Percentiles rank a stretch among this genome's conserved stretches.
Evolutionary conservation across 1,139 yeast genomes (phyloP).

Genomic region (Lodderomyces jiufengensis): DNA sequence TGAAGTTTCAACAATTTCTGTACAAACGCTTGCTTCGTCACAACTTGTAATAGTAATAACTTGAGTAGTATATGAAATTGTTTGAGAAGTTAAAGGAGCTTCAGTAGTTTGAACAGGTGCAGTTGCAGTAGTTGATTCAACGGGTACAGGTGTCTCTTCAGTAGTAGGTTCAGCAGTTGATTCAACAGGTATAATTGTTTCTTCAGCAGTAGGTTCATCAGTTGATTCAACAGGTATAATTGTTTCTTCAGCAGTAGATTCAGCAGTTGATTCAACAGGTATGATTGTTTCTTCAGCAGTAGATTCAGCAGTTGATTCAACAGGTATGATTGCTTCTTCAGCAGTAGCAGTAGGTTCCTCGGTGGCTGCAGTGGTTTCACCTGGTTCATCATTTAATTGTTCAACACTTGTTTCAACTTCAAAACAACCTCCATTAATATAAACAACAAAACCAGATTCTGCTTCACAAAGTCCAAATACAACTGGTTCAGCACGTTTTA

Average conservation of each 20-base stretch:
- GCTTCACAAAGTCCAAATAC: conserved; percentile 16
- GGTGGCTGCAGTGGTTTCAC: neutral
- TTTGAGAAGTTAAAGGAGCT: conserved; percentile 1
- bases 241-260: conserved; percentile 4
- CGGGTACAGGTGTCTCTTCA: too few species aligned
- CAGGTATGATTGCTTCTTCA: neutral
- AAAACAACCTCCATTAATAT: conserved; percentile 14
- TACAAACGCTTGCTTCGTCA: conserved; percentile 3
- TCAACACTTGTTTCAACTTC: conserved; percentile 8
- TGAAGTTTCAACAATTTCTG: conserved; percentile 3
- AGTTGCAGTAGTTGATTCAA: conserved; percentile 6
- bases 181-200: conserved; percentile 1
- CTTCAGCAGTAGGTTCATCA: conserved; percentile 3
- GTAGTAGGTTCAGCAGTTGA: conserved; percentile 1
- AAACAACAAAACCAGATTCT: conserved; percentile 15
- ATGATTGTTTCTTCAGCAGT: conserved; percentile 4
- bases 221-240: conserved; percentile 4
- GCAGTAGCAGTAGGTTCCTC: conserved; percentile 6
- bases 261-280: conserved; percentile 7
- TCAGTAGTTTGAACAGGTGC: conserved; percentile 6
- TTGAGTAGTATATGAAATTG: neutral
- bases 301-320: conserved; percentile 5
- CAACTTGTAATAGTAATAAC: conserved; percentile 5
- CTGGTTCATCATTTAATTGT: neutral
- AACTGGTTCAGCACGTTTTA: conserved; percentile 15